Evolutionary conservation across 1,284 basidiomycete species (phyloP).

Genomic region (Leccinum pachyderme): DNA sequence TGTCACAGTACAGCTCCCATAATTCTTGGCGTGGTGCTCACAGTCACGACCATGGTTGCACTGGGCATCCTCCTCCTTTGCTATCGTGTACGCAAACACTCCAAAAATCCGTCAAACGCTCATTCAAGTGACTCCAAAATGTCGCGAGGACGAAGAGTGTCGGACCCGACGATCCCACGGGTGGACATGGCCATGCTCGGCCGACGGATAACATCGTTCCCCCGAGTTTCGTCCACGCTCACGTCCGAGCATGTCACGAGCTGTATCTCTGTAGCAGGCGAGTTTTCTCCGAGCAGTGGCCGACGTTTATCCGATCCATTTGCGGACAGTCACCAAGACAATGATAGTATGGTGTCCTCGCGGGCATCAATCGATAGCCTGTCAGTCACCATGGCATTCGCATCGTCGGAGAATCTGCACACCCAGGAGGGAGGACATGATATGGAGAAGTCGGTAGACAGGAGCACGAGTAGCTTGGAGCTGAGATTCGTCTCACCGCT

Average conservation of each 20-base stretch:
- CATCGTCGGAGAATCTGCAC: background rate
- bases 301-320: slow-evolving; percentile 18
- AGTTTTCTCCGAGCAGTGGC: slow-evolving; percentile 14
- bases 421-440: background rate
- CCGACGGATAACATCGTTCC: slow-evolving; percentile 1
- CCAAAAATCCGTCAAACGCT: background rate
- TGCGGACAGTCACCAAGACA: slow-evolving; percentile 6
- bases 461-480: slow-evolving; percentile 16
- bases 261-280: slow-evolving; percentile 2
- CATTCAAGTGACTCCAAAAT: background rate
- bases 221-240: background rate
- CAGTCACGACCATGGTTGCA: slow-evolving; percentile 3
- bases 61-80: slow-evolving; percentile 8
- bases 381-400: background rate
- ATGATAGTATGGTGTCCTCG: slow-evolving; percentile 7
- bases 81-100: slow-evolving; percentile 3
- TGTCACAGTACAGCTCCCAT: slow-evolving; percentile 5
- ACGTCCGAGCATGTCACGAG: background rate
- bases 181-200: background rate
- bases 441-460: background rate
- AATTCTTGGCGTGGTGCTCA: slow-evolving; percentile 14
- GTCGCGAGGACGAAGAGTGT: background rate
- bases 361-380: slow-evolving; percentile 10
- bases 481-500: slow-evolving; percentile 16
- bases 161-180: background rate